These are phyloP conservation scores for Paraphaeosphaeria sporulosa DNA, from an alignment of 2,329 filamentous ascomycete genomes.

Conservation along the genomic window DNA sequence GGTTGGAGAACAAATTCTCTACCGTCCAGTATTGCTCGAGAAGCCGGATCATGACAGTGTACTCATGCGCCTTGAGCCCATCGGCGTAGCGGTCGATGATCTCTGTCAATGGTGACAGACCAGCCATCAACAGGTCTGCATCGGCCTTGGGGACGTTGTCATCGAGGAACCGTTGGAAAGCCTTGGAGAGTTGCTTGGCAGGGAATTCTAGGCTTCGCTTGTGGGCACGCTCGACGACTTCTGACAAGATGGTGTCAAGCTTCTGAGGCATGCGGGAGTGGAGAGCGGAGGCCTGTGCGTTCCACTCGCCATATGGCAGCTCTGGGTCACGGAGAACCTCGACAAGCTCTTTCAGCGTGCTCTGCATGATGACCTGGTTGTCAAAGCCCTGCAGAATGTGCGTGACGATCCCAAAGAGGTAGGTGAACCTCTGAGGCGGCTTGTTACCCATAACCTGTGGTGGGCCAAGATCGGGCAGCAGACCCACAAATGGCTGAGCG, in stretches of 20 bases:
- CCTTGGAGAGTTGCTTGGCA: slow-evolving; percentile 83
- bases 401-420: slow-evolving; percentile 77
- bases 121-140: slow-evolving; percentile 73
- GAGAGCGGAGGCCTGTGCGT: slow-evolving; percentile 92
- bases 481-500: slow-evolving; percentile 89
- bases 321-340: slow-evolving; percentile 88
- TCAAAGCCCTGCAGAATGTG: slow-evolving; percentile 95
- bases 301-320: slow-evolving; percentile 96
- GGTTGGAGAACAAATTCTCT: slow-evolving; percentile 86
- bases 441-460: slow-evolving; percentile 90
- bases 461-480: slow-evolving; percentile 84
- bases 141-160: slow-evolving; percentile 80
- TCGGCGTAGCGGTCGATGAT: slow-evolving; percentile 84
- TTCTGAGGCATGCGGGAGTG: slow-evolving; percentile 97
- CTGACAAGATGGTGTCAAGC: slow-evolving; percentile 80
- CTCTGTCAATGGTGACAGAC: slow-evolving; percentile 76
- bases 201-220: slow-evolving; percentile 86
- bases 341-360: slow-evolving; percentile 86
- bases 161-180: slow-evolving; percentile 85
- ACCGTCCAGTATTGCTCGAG: slow-evolving; percentile 82
- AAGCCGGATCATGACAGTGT: slow-evolving; percentile 79
- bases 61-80: slow-evolving; percentile 89
- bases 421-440: slow-evolving; percentile 84
- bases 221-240: slow-evolving; percentile 85
- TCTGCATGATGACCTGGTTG: slow-evolving; percentile 94